Conservation (phyloP, 345 rosid genomes). For the Lepidium sativum region DNA sequence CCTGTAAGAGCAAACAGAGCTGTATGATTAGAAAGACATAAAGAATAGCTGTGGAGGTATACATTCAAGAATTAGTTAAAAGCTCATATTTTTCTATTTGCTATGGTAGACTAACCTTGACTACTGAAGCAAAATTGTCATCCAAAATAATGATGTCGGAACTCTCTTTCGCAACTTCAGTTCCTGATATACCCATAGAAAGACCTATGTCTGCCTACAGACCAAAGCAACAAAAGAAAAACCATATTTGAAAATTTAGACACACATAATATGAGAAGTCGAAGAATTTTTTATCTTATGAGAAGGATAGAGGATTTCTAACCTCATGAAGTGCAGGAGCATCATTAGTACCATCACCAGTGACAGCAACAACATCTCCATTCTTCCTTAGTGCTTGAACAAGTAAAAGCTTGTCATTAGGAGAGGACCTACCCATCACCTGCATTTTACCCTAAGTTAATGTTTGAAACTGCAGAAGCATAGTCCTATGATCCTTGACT, state of each 20-base stretch:
- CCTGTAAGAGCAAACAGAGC: conserved; percentile 36
- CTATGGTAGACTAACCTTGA: conserved; percentile 51
- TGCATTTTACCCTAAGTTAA: conserved; percentile 24
- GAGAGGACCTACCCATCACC: conserved; percentile 99
- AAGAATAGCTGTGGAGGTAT: background rate
- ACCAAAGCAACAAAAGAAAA: conserved; percentile 15
- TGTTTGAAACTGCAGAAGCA: conserved; percentile 1
- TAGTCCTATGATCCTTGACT: conserved; percentile 7
- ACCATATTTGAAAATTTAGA: conserved; percentile 12
- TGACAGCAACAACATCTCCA: conserved; percentile 98
- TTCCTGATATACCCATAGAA: conserved; percentile 95
- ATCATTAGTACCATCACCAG: conserved; percentile 99
- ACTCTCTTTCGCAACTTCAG: conserved; percentile 97
- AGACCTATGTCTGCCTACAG: conserved; percentile 96
- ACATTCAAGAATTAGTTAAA: conserved; percentile 1
- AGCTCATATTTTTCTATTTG: background rate
- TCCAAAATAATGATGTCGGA: conserved; percentile 94
- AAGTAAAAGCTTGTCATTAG: conserved; percentile 89
- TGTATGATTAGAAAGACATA: background rate
- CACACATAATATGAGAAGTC: background rate
- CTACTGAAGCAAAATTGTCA: conserved; percentile 94
- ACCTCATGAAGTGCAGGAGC: conserved; percentile 99
- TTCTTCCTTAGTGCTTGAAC: conserved; percentile 89
- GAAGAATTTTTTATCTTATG: background rate
- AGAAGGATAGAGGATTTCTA: conserved; percentile 4